These are phyloP conservation scores for Mycena capillaripes DNA, from an alignment of 768 basidiomycete genomes.

Conservation along the genomic window DNA sequence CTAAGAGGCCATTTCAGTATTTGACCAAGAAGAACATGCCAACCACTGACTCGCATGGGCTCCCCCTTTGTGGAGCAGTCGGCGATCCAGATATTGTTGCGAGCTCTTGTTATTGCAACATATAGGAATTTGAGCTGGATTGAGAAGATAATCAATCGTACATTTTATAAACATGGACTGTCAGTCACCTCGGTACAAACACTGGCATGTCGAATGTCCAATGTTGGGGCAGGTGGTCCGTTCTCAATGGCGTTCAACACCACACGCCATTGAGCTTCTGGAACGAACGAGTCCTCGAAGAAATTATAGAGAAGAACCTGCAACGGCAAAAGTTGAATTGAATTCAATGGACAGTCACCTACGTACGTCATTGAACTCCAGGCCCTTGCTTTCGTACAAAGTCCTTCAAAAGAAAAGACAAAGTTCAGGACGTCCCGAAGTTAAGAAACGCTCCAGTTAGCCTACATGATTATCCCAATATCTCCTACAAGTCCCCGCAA, in stretches of 20 bases:
- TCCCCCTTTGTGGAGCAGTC: constrained; percentile 71
- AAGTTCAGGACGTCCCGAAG: too few relatives aligned
- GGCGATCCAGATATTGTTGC: constrained; percentile 79
- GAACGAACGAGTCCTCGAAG: constrained; percentile 74
- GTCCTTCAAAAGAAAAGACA: constrained; percentile 53
- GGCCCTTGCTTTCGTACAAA: constrained; percentile 73
- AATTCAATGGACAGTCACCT: not conserved
- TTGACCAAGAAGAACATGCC: not conserved
- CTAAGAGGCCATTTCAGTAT: constrained; percentile 47
- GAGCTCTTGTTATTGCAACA: constrained; percentile 78
- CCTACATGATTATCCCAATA: constrained; percentile 66
- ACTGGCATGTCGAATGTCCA: constrained; percentile 66
- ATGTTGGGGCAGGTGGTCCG: constrained; percentile 55
- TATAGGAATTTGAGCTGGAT: constrained; percentile 75
- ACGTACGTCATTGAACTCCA: constrained; percentile 75
- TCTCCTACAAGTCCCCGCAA: constrained; percentile 67
- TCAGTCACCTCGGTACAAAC: constrained; percentile 69
- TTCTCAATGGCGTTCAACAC: constrained; percentile 59
- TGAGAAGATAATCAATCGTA: not conserved
- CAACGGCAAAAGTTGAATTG: not conserved
- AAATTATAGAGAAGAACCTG: constrained; percentile 82
- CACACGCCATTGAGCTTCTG: constrained; percentile 70
- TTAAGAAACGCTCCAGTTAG: constrained; percentile 57
- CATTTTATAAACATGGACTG: not conserved
- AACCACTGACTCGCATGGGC: constrained; percentile 65